A percentile compares a stretch with the other conserved stretches of the same genome.
Conservation (phyloP, 345 rosid genomes). For the Syzygium aqueum region DNA sequence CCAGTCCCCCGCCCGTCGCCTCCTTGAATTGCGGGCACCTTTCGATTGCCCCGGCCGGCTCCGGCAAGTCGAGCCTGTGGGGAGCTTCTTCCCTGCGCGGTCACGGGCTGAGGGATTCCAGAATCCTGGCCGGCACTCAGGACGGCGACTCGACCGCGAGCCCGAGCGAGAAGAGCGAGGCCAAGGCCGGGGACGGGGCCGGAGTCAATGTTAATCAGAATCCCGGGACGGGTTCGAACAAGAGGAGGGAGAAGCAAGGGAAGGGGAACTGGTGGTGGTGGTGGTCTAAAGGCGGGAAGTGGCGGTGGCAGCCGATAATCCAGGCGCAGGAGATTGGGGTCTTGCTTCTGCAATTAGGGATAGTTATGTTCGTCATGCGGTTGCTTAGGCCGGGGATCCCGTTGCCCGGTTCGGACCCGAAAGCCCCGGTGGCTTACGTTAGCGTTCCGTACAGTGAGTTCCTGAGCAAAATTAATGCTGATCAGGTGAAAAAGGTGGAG, state of each 20-base stretch:
- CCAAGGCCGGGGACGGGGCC: slow-evolving; percentile 1
- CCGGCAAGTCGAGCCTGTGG: slow-evolving; percentile 13
- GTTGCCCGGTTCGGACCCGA: slow-evolving; percentile 76
- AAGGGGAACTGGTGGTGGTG: slow-evolving; percentile 44
- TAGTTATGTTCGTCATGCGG: slow-evolving; percentile 76
- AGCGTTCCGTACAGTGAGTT: slow-evolving; percentile 89
- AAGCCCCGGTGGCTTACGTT: slow-evolving; percentile 45
- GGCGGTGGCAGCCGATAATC: slow-evolving; percentile 79
- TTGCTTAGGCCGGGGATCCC: slow-evolving; percentile 84
- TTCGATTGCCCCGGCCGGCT: background rate
- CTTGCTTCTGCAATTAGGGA: slow-evolving; percentile 64
- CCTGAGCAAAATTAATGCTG: slow-evolving; percentile 51
- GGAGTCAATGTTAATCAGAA: slow-evolving; percentile 18
- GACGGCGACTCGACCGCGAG: slow-evolving; percentile 44
- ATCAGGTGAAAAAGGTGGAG: slow-evolving; percentile 81
- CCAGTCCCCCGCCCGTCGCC: background rate
- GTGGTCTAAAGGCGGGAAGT: slow-evolving; percentile 61
- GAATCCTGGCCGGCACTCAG: slow-evolving; percentile 47
- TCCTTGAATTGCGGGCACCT: background rate
- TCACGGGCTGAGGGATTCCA: slow-evolving; percentile 19
- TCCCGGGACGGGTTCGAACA: slow-evolving; percentile 25
- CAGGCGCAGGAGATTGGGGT: slow-evolving; percentile 75
- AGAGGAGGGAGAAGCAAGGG: slow-evolving; percentile 43
- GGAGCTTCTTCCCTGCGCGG: slow-evolving; percentile 21
- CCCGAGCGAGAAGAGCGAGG: slow-evolving; percentile 10